Evolutionary conservation across 331 rosid species (phyloP), one percentile per base, ranked within the genome.

Genomic region (Malus hybrid): DNA sequence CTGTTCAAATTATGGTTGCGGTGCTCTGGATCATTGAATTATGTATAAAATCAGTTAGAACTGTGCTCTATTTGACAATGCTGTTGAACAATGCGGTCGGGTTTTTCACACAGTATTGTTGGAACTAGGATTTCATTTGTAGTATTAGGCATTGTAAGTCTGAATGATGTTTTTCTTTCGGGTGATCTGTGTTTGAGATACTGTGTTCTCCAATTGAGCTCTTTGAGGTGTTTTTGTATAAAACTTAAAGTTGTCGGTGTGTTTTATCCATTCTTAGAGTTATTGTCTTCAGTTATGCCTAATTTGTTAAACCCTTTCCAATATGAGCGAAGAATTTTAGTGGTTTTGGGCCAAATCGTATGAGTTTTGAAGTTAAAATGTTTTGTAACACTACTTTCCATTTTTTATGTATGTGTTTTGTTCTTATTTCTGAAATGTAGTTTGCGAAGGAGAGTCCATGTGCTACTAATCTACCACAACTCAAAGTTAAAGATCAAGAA

Each of bases 401-500:
- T 16, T 60, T 60, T 60, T 12, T 20, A 11, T 5, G 4, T 24
- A 33, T 57, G 62, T 57, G 29, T 57, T 60, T 60, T 15, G 34
- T 33, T 42, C 19, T 52, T 20, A 33, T 65, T 71, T 33, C 29
- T 42, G 50, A 5, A 70, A 54, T 70, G 74, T 65, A 76, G 84
- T 64, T 76, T 27, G 81, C 80, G 10, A 81, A 76, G 75, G 78
- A 81, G 74, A 76, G 65, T 22, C 63, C 75, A 19, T 64, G 64
- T 68, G 74, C 42, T 12, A 71, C 29, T 61, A 44, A 71, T 72
- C 71, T 81, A 48, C 81, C 76, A 24, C 85, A 65, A 66, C 42
- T 81, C 18, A 77, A 77, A 76, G 78, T 81, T 15, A 73, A 72
- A 72, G 81, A 76, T 31, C 65, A 73, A 33, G 81, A 81, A 72